Percentiles rank a stretch among this genome's conserved stretches.
Conservation (phyloP, 768 basidiomycete genomes). For the Hericium alpestre region DNA sequence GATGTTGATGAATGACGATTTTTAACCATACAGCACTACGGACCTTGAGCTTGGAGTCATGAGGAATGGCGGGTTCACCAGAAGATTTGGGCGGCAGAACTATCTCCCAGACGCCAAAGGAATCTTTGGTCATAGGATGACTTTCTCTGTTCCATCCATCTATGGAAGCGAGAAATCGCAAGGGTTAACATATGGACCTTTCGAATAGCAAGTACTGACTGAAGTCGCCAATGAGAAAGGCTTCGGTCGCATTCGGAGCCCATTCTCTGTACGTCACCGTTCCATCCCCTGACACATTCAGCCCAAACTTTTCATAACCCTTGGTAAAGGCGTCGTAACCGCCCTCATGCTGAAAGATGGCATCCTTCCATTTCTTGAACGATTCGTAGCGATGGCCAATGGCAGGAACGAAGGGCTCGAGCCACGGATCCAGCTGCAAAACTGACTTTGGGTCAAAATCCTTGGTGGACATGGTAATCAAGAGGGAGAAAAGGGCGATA, state of each 20-base stretch:
- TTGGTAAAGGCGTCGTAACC: conserved; percentile 72
- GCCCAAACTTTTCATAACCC: conserved; percentile 71
- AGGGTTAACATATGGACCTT: neutral
- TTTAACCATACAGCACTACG: neutral
- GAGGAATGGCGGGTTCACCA: conserved; percentile 77
- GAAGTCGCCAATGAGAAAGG: conserved; percentile 88
- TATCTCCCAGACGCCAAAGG: conserved; percentile 87
- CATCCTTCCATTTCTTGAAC: conserved; percentile 68
- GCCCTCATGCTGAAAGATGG: conserved; percentile 69
- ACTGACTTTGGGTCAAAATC: conserved; percentile 49
- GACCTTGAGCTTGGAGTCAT: conserved; percentile 91
- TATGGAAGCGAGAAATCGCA: conserved; percentile 20
- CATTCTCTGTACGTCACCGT: conserved; percentile 85
- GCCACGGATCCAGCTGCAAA: conserved; percentile 57
- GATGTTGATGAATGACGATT: neutral
- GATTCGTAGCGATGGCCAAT: conserved; percentile 59
- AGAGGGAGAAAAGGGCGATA: neutral
- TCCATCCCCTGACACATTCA: conserved; percentile 58
- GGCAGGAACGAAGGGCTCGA: conserved; percentile 60
- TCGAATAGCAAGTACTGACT: conserved; percentile 45
- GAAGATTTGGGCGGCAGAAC: conserved; percentile 52
- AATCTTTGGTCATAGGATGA: conserved; percentile 77
- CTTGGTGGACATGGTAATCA: conserved; percentile 9
- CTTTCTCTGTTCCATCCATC: conserved; percentile 82
- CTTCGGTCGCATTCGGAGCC: conserved; percentile 84